phyloP scores from a whole-genome alignment of 164 flowering plant species.

The Malania oleifera region DNA sequence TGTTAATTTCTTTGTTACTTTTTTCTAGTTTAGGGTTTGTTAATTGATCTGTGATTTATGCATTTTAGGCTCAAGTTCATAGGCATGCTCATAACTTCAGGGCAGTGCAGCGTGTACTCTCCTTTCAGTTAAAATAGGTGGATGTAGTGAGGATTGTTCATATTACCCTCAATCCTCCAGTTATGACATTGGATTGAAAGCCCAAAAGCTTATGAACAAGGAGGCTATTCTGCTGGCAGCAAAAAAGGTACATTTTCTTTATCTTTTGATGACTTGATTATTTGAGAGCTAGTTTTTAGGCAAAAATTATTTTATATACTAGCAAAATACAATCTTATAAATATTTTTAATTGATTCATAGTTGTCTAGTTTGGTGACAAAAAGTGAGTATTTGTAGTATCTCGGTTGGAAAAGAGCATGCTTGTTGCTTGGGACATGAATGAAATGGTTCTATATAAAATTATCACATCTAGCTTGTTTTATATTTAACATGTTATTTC shows the following conservation, averaged over 20 bases:
- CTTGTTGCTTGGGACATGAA: too few species aligned
- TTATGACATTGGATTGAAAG: slow-evolving; percentile 80
- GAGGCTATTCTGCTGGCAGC: slow-evolving; percentile 88
- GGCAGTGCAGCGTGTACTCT: slow-evolving; percentile 99
- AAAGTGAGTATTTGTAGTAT: neutral
- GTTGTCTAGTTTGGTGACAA: too few species aligned
- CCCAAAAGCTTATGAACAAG: slow-evolving; percentile 83
- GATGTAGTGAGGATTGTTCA: slow-evolving; percentile 97
- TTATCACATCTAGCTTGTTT: too few species aligned
- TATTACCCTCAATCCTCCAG: slow-evolving; percentile 97
- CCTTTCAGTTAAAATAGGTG: slow-evolving; percentile 94
- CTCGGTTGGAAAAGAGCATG: too few species aligned
- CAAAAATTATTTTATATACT: neutral
- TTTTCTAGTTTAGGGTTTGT: neutral
- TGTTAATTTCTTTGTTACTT: neutral
- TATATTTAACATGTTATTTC: too few species aligned
- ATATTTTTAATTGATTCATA: neutral
- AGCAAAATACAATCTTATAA: neutral
- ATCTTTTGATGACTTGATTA: slow-evolving; percentile 1
- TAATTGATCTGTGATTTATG: neutral
- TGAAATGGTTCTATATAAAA: too few species aligned
- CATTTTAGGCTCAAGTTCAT: slow-evolving; percentile 91
- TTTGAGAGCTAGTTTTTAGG: neutral
- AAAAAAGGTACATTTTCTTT: slow-evolving; percentile 40
- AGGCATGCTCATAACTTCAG: slow-evolving; percentile 94